Conservation (phyloP, 257 asterid genomes). For the Euphrasia confusa region DNA sequence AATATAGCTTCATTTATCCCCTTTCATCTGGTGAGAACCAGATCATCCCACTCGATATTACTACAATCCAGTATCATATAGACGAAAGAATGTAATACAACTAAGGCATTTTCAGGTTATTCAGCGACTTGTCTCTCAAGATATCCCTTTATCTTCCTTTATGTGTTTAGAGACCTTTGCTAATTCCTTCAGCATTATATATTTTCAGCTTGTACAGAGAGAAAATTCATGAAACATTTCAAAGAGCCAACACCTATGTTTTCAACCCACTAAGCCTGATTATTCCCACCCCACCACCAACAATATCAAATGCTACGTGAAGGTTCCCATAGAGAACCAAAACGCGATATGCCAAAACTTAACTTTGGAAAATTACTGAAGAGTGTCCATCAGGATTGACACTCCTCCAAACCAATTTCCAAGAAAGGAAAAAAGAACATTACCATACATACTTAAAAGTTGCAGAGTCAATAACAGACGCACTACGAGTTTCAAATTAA, state of each 20-base stretch:
- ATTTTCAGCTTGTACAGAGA: not conserved
- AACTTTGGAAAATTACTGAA: conserved; percentile 8
- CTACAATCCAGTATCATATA: not conserved
- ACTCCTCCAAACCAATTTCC: not conserved
- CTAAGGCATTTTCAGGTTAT: not conserved
- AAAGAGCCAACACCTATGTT: not conserved
- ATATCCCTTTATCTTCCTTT: not conserved
- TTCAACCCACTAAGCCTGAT: not conserved
- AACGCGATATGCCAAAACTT: not conserved
- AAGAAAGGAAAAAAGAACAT: not conserved
- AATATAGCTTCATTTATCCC: not conserved
- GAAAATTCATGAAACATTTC: not conserved
- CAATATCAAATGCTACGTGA: not conserved
- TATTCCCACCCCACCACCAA: not conserved
- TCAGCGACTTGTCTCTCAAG: too few relatives aligned
- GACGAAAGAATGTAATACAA: not conserved
- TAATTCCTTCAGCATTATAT: not conserved
- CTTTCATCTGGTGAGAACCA: conserved; percentile 4
- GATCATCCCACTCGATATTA: not conserved
- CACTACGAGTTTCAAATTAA: not conserved
- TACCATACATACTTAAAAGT: not conserved
- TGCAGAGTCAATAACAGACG: not conserved
- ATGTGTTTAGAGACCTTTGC: not conserved
- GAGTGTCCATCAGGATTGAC: not conserved
- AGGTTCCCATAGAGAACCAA: not conserved